Base-by-base conservation (phyloP, 768 basidiomycete genomes). In the Tephrocybe sp. region DNA sequence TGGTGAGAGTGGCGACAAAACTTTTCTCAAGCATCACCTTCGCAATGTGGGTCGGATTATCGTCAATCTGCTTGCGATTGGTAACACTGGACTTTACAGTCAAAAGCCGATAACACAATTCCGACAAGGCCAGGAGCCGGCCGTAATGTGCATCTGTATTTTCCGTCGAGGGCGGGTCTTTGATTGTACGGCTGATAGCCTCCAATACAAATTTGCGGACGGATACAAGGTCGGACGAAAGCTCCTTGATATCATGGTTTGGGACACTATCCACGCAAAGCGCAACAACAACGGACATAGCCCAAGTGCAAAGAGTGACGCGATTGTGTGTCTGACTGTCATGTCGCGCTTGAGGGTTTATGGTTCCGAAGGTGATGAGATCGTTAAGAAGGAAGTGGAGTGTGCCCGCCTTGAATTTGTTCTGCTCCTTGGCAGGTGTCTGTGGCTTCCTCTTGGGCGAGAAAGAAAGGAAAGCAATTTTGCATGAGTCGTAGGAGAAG, bases 21-120 rank as follows among this genome's bases (percentile, higher is more conserved):
- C 91, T 91, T 73, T 97, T 97, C 75, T 99, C 97, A 43, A 99
- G 70, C 97, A 99, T 99, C 54, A 94, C 80, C 71, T 97, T 97
- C 18, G 95, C 93, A 45, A 98, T 79, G 53, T 97, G 94, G 7
- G 94, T 86, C 3, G 87, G 86, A n/a, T 78, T 78, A 42, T 93
- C 95, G 39, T 83, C 83, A 49, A 78, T 74, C 33, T 75, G 72
- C 55, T 78, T 82, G 38, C 83, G 73, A 46, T 80, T 77, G 29
- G 70, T 65, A 5, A 71, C 71, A 51, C 79, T 85, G 66, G 87
- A 83, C 23, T 87, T 82, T 19, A 89, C 86, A 1, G 86, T 88
- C 48, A 99, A 74, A 27, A 99, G 72, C 8, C 93, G 87, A 67
- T 91, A 81, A 61, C 91, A 91, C 22, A 99, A 72, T 57, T 97